Percentiles rank a stretch among this genome's conserved stretches.
Evolutionary conservation across 2,329 filamentous ascomycete genomes (phyloP).

Genomic region (Dactylellina haptotyla): DNA sequence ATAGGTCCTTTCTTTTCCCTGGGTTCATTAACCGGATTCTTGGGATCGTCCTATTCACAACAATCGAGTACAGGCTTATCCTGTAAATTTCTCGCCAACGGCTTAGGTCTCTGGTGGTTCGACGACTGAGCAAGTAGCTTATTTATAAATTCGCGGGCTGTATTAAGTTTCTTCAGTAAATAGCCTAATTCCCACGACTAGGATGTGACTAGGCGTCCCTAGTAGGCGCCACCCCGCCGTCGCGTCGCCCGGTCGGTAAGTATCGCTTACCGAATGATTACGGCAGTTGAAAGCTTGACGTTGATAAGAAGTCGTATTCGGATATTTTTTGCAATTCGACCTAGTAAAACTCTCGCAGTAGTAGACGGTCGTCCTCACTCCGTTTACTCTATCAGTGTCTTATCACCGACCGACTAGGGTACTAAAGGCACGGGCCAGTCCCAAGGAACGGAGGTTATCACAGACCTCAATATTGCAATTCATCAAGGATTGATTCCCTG

Average conservation of each 20-base stretch:
- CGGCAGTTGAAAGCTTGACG: conserved; percentile 17
- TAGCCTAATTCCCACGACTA: conserved; percentile 15
- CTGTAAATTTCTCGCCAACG: too few relatives aligned
- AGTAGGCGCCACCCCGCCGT: conserved; percentile 13
- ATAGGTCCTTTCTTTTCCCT: too few relatives aligned
- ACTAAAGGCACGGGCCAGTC: conserved; percentile 5
- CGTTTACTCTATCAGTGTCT: neutral
- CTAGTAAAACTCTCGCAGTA: neutral
- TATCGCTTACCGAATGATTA: conserved; percentile 19
- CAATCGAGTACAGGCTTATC: too few relatives aligned
- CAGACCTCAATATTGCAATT: neutral
- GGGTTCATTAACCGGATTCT: neutral
- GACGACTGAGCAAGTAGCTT: neutral
- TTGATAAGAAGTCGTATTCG: conserved; percentile 28
- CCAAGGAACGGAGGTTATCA: neutral
- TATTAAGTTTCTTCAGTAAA: neutral
- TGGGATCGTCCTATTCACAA: too few relatives aligned
- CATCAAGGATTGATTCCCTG: neutral
- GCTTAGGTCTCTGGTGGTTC: too few relatives aligned
- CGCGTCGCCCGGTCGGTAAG: conserved; percentile 6
- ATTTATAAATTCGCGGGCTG: neutral
- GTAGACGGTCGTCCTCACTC: neutral
- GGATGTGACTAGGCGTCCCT: neutral
- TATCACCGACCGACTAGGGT: neutral
- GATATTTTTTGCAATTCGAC: conserved; percentile 6